Evolutionary conservation across 2,329 filamentous ascomycete species (phyloP), one percentile per base, ranked within the genome.

Genomic region (Penicillium sp.): DNA sequence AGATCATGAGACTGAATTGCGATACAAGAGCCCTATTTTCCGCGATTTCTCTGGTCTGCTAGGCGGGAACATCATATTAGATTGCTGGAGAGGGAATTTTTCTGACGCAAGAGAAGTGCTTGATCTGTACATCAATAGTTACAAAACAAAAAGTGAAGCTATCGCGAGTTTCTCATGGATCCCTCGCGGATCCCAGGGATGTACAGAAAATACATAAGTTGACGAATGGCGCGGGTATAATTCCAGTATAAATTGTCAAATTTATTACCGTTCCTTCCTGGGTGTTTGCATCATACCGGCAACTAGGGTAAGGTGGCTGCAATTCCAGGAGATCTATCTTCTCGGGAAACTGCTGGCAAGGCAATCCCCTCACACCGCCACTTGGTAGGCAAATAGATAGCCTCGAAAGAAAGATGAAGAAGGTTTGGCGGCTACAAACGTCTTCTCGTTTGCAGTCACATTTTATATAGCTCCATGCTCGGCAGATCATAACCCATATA

Each of bases 51-150:
- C 50, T 28, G 40, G 31, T 24, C 12, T 50, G 7, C 40, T 29
- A 3, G 2, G 38, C 6, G 41, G 47, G 6, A n/a, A 46, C 12
- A 50, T 50, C 23, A 46, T 54, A 50, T 42, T 51, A 29, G 44
- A 41, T 35, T 51, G 44, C 24, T 54, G 42, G 51, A 48, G 24
- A 48, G 47, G 47, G 3, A 8, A 53, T 3, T 42, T 50, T 39
- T 7, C 28, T 31, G 40, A 29, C 3, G 47, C 44, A 1, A 32
- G 50, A 37, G 44, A 43, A 27, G 44, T 41, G 23, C 51, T 48
- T 28, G 27, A 28, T 28, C 27, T 28, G 27, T 28, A 28, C 8
- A 28, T 28, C 7, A 28, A 28, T 28, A 9, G 27, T 28, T 28
- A 28, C 15, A 18, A 18, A 18, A 18, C 15, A 18, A 18, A 18